phyloP scores from a whole-genome alignment of 345 rosid species.

The Hibiscus trionum region DNA sequence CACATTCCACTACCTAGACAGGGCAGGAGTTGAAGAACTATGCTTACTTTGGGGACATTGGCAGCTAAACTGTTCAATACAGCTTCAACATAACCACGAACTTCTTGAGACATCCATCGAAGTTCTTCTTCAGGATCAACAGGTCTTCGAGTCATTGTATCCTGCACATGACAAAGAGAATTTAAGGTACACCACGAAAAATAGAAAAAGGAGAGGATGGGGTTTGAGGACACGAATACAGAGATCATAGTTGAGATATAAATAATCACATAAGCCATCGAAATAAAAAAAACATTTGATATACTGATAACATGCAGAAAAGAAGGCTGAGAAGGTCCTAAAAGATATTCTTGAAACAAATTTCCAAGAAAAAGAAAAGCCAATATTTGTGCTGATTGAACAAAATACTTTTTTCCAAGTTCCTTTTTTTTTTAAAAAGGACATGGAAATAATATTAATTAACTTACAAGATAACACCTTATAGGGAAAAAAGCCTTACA shows the following conservation, averaged over 20 bases:
- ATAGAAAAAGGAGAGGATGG: background rate
- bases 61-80: constrained; percentile 89
- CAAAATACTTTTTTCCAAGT: background rate
- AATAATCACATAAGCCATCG: background rate
- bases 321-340: background rate
- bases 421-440: too few species aligned
- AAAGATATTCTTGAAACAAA: background rate
- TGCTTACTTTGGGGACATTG: constrained; percentile 75
- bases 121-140: constrained; percentile 94
- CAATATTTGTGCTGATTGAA: background rate
- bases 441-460: background rate
- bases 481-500: constrained; percentile 38
- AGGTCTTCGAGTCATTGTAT: constrained; percentile 72
- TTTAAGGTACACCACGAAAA: background rate
- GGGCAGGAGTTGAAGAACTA: background rate
- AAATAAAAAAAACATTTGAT: background rate
- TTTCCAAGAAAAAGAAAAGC: background rate
- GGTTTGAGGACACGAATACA: background rate
- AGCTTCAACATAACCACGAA: constrained; percentile 94
- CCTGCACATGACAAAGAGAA: constrained; percentile 32
- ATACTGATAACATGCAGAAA: background rate
- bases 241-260: background rate
- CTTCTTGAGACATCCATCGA: constrained; percentile 98
- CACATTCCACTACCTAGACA: background rate
- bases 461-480: background rate